Evolutionary conservation across 352 stramenopile species (phyloP).

Genomic region (Phytophthora cactorum): DNA sequence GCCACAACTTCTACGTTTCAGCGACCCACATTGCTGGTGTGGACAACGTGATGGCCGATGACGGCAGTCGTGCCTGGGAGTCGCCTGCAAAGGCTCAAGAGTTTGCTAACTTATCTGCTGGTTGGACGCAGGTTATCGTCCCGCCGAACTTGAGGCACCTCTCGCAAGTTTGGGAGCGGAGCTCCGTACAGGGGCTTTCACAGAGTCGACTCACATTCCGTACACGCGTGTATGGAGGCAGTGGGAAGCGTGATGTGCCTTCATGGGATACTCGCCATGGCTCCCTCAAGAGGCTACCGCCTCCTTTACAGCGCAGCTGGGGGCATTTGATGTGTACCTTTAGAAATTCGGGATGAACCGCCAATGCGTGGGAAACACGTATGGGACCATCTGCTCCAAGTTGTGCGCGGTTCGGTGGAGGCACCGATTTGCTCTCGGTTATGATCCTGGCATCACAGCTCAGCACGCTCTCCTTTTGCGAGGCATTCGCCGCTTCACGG

Average conservation of each 20-base stretch:
- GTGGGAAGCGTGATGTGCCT: too few species aligned
- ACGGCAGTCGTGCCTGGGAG: constrained; percentile 7
- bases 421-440: constrained; percentile 14
- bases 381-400: constrained; percentile 10
- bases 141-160: background rate
- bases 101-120: constrained; percentile 12
- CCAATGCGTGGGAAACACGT: background rate
- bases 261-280: too few species aligned
- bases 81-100: background rate
- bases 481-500: constrained; percentile 15
- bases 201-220: background rate
- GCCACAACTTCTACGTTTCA: constrained; percentile 11
- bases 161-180: constrained; percentile 7
- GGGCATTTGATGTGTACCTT: constrained; percentile 11
- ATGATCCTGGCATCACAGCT: constrained; percentile 23
- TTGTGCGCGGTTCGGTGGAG: background rate
- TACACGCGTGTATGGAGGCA: too few species aligned
- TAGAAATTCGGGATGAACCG: constrained; percentile 22
- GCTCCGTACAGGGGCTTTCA: constrained; percentile 4
- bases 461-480: constrained; percentile 8
- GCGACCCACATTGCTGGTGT: constrained; percentile 11
- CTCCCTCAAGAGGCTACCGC: too few species aligned
- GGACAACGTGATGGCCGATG: constrained; percentile 11
- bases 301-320: background rate
- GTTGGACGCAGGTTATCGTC: constrained; percentile 9